Base-by-base conservation (phyloP, 2,329 filamentous ascomycete genomes). In the Penicillium sp. region DNA sequence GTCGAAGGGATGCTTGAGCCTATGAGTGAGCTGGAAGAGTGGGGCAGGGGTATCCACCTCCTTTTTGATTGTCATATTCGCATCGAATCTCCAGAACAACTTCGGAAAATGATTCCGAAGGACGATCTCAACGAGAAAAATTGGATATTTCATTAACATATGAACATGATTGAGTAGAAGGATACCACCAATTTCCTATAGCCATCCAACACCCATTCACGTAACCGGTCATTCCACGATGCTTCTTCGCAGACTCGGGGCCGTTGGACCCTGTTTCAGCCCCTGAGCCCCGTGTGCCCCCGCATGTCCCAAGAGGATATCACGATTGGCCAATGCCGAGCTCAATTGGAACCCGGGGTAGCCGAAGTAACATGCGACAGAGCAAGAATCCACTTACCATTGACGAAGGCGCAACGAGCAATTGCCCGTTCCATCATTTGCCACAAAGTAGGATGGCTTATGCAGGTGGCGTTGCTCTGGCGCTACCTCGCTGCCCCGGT, bases 211-310 rank as follows among this genome's bases (percentile, higher is more conserved):
- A 29, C 10, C 28, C 28, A 29, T 10, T 8, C 2, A 29, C 28
- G 28, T 7, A 26, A 26, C 5, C 24, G 7, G 24, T 6, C 5
- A 26, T 26, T 26, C 5, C 24, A 29, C 18, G 5, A n/a, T 36
- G 1, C n/a, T 41, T 16, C 3, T n/a, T 12, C 9, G 12, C 29
- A n/a, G 26, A 41, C 3, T 16, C 33, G 16, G 6, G n/a, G 2
- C 2, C 33, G 16, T 6, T 3, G 26, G 50, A 48, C 33, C 49
- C 45, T 44, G 50, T 52, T 52, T 52, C 50, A 52, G 50, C 50
- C 50, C 31, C 24, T 24, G 16, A n/a, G 4, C 18, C 28, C 46
- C 36, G 28, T 1, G n/a, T 29, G 28, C 28, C 8, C 28, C 46
- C 26, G 16, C 21, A 39, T 33, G 6, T 16, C 8, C 34, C 34